Evolutionary conservation across 1,139 yeast genomes (phyloP), one percentile per base, ranked within the genome.

Genomic region (Hyphopichia burtonii): DNA sequence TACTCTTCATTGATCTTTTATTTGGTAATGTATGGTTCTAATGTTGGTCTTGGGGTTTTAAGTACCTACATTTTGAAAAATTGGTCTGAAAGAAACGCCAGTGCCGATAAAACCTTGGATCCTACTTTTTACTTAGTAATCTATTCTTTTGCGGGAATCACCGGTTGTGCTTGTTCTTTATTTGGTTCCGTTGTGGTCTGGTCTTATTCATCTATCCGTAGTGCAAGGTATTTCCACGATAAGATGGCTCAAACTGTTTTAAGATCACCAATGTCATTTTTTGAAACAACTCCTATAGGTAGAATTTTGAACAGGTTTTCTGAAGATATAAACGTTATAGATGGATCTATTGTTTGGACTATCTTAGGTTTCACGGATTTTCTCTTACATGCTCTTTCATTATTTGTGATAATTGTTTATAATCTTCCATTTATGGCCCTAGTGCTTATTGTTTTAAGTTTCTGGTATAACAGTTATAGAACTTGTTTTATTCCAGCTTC

Each of bases 261-360:
- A 43, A 58, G 71, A 43, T 60, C 74, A 2, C 76, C 76, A 32
- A 70, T 70, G 76, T 62, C 71, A 2, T 69, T 68, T 47, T 70
- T 69, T 45, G 76, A 70, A 45, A 69, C 75, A 12, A 69, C 74
- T 0, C 76, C 76, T n/a, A 55, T 64, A 23, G 75, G 73, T 1
- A 51, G 74, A 47, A 65, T 69, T 36, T 60, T 67, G 55, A 68
- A 68, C 46, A 59, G 75, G 47, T 69, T 67, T 46, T 57, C 74
- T 5, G 69, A 68, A 38, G 73, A 71, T 47, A 64, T 69, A 28
- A 57, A 58, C 23, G 56, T 56, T 10, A 56, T 70, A 40, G 76
- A 69, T 48, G 55, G 53, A 30, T 60, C 59, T 31, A 50, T 68
- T 14, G 58, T 67, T 37, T 68, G 72, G 72, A 47, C 55, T 14